A percentile compares a stretch with the other conserved stretches of the same genome.
Conservation (phyloP, 768 basidiomycete species). For the Pisolithus orientalis region DNA sequence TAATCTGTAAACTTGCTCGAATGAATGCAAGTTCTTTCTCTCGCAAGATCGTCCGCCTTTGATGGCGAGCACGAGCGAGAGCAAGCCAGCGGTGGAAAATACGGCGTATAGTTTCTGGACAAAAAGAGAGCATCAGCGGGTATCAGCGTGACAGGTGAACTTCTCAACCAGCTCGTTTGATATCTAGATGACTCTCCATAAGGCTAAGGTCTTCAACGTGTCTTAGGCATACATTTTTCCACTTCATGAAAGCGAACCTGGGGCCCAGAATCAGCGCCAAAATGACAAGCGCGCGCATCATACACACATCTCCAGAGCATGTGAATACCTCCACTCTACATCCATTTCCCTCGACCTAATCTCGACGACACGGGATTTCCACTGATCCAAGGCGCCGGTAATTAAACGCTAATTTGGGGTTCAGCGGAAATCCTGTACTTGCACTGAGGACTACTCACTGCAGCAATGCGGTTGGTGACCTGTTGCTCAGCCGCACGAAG, state of each 20-base stretch:
- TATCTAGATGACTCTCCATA: conserved; percentile 78
- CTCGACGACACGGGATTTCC: conserved; percentile 71
- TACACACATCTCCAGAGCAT: conserved; percentile 32
- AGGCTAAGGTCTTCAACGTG: conserved; percentile 69
- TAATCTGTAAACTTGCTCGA: conserved; percentile 40
- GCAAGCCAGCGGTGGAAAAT: conserved; percentile 68
- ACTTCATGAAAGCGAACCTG: conserved; percentile 60
- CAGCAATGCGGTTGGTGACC: conserved; percentile 33
- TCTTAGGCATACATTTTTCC: conserved; percentile 55
- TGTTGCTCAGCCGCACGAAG: conserved; percentile 38
- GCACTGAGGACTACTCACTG: conserved; percentile 26
- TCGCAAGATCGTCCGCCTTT: conserved; percentile 52
- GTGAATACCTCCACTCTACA: conserved; percentile 43
- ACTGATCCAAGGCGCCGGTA: conserved; percentile 41
- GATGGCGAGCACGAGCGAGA: conserved; percentile 52
- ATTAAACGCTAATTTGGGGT: conserved; percentile 42
- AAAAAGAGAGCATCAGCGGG: conserved; percentile 2
- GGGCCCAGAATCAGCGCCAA: conserved; percentile 7
- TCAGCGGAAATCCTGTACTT: conserved; percentile 2
- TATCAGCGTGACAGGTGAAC: not conserved
- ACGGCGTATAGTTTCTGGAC: conserved; percentile 57
- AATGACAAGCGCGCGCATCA: not conserved
- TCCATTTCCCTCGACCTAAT: conserved; percentile 71
- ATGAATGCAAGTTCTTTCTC: conserved; percentile 60
- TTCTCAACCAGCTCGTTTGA: conserved; percentile 67